A percentile compares a stretch with the other conserved stretches of the same genome.
These are phyloP conservation scores for Begonia fuchsioides DNA, from an alignment of 306 rosid species.

Conservation along the genomic window DNA sequence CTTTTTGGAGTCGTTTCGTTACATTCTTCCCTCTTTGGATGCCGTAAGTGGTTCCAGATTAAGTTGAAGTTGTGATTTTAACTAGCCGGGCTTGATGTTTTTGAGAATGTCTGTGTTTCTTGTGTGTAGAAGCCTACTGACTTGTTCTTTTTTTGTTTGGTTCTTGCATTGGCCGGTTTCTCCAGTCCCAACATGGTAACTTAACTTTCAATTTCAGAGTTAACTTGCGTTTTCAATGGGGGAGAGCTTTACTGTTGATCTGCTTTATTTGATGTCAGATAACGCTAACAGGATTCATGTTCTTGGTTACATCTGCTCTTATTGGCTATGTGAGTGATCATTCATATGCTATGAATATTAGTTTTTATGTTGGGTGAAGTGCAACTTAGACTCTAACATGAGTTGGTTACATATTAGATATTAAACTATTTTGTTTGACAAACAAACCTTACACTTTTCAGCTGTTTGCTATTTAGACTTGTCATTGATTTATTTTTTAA, in stretches of 20 bases:
- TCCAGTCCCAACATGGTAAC: conserved; percentile 88
- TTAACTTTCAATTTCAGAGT: neutral
- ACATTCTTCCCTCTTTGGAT: conserved; percentile 81
- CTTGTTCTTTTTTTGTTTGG: too few species aligned
- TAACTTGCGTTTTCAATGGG: too few species aligned
- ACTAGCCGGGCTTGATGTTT: too few species aligned
- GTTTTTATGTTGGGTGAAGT: neutral
- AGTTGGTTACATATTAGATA: too few species aligned
- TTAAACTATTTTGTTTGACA: too few species aligned
- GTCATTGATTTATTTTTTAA: neutral
- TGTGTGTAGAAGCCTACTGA: too few species aligned
- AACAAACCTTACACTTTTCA: too few species aligned
- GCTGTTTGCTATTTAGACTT: too few species aligned
- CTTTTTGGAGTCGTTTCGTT: conserved; percentile 78
- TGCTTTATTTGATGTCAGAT: conserved; percentile 44
- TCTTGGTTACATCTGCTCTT: conserved; percentile 61
- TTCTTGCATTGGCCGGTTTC: neutral
- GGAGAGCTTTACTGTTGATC: neutral
- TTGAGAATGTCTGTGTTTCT: too few species aligned
- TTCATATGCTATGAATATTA: too few species aligned
- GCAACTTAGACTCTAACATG: neutral
- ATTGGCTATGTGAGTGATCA: conserved; percentile 73
- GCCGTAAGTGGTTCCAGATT: conserved; percentile 59
- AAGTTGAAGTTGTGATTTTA: neutral
- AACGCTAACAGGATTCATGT: conserved; percentile 77